Conservation (phyloP, 1,284 basidiomycete genomes). For the Golubevia sp. region DNA sequence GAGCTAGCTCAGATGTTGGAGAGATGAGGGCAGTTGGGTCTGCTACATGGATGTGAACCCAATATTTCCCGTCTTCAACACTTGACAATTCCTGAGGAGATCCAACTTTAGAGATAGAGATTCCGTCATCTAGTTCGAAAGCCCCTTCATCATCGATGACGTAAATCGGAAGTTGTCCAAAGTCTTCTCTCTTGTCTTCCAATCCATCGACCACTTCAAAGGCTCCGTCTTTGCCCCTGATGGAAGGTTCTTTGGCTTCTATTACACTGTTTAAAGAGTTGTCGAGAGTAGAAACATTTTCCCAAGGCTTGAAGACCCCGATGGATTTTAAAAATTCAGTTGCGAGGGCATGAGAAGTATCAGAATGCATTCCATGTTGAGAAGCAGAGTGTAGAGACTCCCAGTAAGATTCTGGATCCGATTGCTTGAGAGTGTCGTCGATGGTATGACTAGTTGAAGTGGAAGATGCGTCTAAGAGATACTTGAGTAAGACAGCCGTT, state of each 20-base stretch:
- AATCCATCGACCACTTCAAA: no score
- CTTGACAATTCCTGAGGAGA: slow-evolving; percentile 63
- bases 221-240: no score
- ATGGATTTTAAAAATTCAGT: slow-evolving; percentile 69
- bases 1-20: slow-evolving; percentile 68
- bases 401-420: no score
- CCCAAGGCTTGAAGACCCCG: slow-evolving; percentile 76
- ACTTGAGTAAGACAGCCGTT: no score
- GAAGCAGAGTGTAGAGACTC: no score
- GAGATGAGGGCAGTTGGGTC: slow-evolving; percentile 85
- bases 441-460: no score
- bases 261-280: no score
- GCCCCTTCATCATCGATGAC: slow-evolving; percentile 85
- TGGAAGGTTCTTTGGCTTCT: no score
- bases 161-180: slow-evolving; percentile 78
- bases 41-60: slow-evolving; percentile 92
- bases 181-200: slow-evolving; percentile 68
- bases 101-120: slow-evolving; percentile 73
- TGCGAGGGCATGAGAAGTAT: slow-evolving; percentile 42
- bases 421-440: no score
- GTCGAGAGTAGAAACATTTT: slow-evolving; percentile 65
- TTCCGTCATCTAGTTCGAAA: slow-evolving; percentile 89
- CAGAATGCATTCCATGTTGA: no score
- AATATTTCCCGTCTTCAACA: slow-evolving; percentile 63
- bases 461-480: no score